A percentile compares a stretch with the other conserved stretches of the same genome.
Conservation (phyloP, 306 rosid genomes). For the Prunus kanzakura region DNA sequence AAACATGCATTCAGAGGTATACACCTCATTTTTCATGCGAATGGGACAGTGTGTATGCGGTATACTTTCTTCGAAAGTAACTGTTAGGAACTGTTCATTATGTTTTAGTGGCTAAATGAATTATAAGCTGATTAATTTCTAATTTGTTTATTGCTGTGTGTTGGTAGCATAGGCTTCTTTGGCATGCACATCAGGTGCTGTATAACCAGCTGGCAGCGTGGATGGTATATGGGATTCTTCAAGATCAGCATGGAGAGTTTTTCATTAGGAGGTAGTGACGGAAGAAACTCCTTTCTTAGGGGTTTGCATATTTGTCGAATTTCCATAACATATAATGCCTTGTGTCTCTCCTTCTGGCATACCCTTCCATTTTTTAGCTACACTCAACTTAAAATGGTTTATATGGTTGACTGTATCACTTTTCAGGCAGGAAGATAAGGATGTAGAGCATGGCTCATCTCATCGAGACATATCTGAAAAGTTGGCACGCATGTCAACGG, state of each 20-base stretch:
- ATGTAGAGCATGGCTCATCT: conserved; percentile 54
- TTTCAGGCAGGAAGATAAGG: conserved; percentile 90
- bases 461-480: conserved; percentile 62
- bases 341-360: conserved; percentile 18
- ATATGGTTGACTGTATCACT: conserved; percentile 18
- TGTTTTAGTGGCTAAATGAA: neutral
- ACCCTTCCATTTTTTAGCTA: conserved; percentile 17
- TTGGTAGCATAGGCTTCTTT: conserved; percentile 87
- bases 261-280: conserved; percentile 68
- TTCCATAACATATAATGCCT: conserved; percentile 19
- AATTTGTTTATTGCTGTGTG: conserved; percentile 23
- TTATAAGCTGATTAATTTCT: conserved; percentile 17
- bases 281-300: conserved; percentile 1
- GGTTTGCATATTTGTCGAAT: neutral
- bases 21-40: conserved; percentile 8
- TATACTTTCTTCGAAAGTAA: neutral
- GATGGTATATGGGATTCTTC: conserved; percentile 95
- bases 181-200: conserved; percentile 98
- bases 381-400: conserved; percentile 15
- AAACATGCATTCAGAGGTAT: conserved; percentile 91
- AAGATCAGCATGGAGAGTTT: conserved; percentile 88
- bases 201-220: conserved; percentile 95
- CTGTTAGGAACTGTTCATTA: neutral
- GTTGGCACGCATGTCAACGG: conserved; percentile 65
- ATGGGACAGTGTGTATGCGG: neutral